Percentiles rank a stretch among this genome's conserved stretches.
phyloP scores from a whole-genome alignment of 495 filamentous ascomycete species.

The Amorphotheca resinae region DNA sequence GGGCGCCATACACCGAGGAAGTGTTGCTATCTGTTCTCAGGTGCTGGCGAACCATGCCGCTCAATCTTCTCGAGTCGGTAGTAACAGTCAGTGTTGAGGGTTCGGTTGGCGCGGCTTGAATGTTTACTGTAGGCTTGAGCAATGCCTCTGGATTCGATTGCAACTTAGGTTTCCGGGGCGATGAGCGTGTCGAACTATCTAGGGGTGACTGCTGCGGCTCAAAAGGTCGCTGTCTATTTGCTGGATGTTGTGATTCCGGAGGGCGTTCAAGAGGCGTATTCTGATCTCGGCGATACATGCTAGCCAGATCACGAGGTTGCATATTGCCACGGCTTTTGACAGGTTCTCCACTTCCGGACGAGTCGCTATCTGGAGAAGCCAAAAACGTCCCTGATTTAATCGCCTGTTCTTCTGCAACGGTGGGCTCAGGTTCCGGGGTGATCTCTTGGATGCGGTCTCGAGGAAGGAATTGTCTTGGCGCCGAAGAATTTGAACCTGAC shows the following conservation, averaged over 20 bases:
- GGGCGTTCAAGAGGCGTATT: slow-evolving; percentile 16
- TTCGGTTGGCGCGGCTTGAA: slow-evolving; percentile 30
- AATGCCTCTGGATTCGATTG: neutral
- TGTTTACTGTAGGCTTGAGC: neutral
- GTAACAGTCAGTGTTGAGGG: slow-evolving; percentile 69
- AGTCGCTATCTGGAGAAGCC: slow-evolving; percentile 14
- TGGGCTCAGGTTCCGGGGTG: slow-evolving; percentile 4
- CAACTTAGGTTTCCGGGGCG: neutral
- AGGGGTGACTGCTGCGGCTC: slow-evolving; percentile 1
- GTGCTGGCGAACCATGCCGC: slow-evolving; percentile 75
- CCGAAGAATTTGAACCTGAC: slow-evolving; percentile 19
- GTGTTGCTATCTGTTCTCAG: slow-evolving; percentile 69
- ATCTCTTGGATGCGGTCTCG: slow-evolving; percentile 8
- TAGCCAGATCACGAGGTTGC: slow-evolving; percentile 19
- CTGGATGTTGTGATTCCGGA: slow-evolving; percentile 24
- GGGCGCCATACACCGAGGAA: slow-evolving; percentile 59
- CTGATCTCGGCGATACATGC: slow-evolving; percentile 32
- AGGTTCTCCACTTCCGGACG: slow-evolving; percentile 18
- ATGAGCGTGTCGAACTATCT: slow-evolving; percentile 7
- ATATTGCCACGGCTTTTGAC: slow-evolving; percentile 15
- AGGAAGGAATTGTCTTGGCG: slow-evolving; percentile 11
- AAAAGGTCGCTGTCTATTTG: slow-evolving; percentile 18
- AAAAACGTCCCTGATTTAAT: slow-evolving; percentile 26
- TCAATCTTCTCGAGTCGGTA: slow-evolving; percentile 46
- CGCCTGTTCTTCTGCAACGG: slow-evolving; percentile 27